phyloP scores from a whole-genome alignment of 306 rosid genomes.

The Hippophae gyantsensis region DNA sequence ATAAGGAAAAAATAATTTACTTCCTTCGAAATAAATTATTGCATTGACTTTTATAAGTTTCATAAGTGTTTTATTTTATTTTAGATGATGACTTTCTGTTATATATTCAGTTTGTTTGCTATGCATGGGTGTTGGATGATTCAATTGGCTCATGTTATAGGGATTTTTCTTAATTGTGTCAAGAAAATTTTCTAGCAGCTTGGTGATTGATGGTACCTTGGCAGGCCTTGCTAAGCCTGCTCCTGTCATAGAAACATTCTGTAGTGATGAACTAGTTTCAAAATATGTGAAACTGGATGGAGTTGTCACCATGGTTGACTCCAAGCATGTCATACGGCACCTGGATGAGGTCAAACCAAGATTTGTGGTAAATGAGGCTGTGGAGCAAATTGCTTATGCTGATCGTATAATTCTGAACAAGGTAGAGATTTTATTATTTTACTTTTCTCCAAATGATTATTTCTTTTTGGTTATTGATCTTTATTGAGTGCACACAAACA shows the following conservation, averaged over 20 bases:
- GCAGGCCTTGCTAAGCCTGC: constrained; percentile 88
- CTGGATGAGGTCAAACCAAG: constrained; percentile 83
- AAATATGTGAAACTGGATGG: constrained; percentile 75
- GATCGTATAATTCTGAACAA: constrained; percentile 82
- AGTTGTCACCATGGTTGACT: constrained; percentile 86
- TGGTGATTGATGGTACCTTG: constrained; percentile 6
- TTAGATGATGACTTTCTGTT: too few relatives aligned
- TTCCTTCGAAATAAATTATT: neutral
- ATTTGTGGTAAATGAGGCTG: constrained; percentile 91
- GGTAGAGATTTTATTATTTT: constrained; percentile 29
- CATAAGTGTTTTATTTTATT: neutral
- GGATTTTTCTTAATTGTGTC: too few relatives aligned
- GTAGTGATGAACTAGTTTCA: constrained; percentile 63
- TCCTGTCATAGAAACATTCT: constrained; percentile 87
- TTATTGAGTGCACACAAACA: neutral
- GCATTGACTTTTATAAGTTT: neutral
- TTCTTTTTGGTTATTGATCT: constrained; percentile 4
- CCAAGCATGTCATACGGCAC: constrained; percentile 75
- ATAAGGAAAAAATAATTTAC: neutral
- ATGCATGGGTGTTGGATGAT: too few relatives aligned
- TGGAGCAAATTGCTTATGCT: constrained; percentile 90
- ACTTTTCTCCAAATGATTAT: neutral
- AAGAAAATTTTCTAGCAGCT: neutral
- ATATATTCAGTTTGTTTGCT: too few relatives aligned
- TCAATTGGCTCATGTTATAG: too few relatives aligned